A percentile compares a stretch with the other conserved stretches of the same genome.
phyloP scores from a whole-genome alignment of 2,329 filamentous ascomycete species.

The Claviceps maximensis region DNA sequence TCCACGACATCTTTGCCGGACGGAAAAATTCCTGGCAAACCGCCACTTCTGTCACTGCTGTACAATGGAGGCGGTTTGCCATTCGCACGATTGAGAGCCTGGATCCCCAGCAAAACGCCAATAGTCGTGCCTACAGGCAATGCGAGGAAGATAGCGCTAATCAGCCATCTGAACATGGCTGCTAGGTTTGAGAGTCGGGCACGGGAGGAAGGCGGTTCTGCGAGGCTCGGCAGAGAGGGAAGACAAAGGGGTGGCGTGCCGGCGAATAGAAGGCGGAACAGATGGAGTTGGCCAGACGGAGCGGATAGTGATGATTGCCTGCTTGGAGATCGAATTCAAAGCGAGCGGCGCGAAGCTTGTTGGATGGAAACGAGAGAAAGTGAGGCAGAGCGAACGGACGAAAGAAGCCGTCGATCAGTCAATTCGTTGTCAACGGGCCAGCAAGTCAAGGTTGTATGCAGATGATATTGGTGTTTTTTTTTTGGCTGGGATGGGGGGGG shows the following conservation, averaged over 20 bases:
- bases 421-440: neutral
- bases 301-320: neutral
- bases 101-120: conserved; percentile 35
- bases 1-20: conserved; percentile 21
- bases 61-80: conserved; percentile 32
- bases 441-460: neutral
- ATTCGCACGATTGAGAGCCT: conserved; percentile 27
- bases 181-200: neutral
- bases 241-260: neutral
- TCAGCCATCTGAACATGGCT: conserved; percentile 29
- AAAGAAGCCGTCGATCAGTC: neutral
- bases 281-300: neutral
- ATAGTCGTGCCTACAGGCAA: conserved; percentile 36
- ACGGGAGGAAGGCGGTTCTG: neutral
- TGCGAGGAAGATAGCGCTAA: conserved; percentile 36
- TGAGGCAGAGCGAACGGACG: neutral
- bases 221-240: neutral
- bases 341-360: conserved; percentile 2
- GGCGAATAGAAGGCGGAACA: neutral
- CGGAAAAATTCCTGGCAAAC: conserved; percentile 3
- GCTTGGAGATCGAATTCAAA: conserved; percentile 1
- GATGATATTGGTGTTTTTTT: neutral
- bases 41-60: conserved; percentile 11
- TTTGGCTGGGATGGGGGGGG: neutral
- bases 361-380: neutral